These are phyloP conservation scores for Caloboletus firmus DNA, from an alignment of 1,284 basidiomycete species.

Conservation along the genomic window DNA sequence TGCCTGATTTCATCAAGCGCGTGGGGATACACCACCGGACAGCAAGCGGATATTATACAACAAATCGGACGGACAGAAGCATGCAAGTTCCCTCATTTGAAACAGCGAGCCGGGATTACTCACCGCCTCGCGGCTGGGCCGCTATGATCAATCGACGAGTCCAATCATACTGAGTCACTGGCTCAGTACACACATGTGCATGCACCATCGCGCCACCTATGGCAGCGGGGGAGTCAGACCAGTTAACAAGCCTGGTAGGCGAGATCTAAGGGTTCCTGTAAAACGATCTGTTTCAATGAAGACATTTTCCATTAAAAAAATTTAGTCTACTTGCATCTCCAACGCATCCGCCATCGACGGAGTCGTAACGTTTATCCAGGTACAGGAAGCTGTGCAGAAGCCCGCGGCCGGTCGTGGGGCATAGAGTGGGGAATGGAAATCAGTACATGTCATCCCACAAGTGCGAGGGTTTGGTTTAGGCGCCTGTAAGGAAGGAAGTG, in stretches of 20 bases:
- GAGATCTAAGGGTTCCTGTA: background rate
- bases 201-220: background rate
- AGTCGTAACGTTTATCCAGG: conserved; percentile 9
- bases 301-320: background rate
- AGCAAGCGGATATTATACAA: conserved; percentile 13
- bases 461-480: background rate
- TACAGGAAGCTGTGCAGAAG: conserved; percentile 12
- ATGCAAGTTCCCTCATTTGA: conserved; percentile 1
- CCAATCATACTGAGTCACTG: background rate
- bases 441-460: conserved; percentile 7
- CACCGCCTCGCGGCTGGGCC: conserved; percentile 2
- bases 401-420: conserved; percentile 19
- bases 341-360: conserved; percentile 34
- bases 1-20: conserved; percentile 14
- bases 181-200: background rate
- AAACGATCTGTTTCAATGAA: background rate
- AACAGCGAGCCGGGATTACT: background rate
- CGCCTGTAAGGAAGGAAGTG: background rate
- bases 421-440: conserved; percentile 22
- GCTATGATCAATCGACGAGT: background rate
- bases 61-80: conserved; percentile 11
- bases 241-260: background rate
- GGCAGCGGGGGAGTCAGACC: background rate
- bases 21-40: conserved; percentile 3
- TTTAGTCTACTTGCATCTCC: conserved; percentile 14